Percentiles rank a stretch among this genome's conserved stretches.
Evolutionary conservation across 768 basidiomycete species (phyloP).

Genomic region (Lentinula edodes): DNA sequence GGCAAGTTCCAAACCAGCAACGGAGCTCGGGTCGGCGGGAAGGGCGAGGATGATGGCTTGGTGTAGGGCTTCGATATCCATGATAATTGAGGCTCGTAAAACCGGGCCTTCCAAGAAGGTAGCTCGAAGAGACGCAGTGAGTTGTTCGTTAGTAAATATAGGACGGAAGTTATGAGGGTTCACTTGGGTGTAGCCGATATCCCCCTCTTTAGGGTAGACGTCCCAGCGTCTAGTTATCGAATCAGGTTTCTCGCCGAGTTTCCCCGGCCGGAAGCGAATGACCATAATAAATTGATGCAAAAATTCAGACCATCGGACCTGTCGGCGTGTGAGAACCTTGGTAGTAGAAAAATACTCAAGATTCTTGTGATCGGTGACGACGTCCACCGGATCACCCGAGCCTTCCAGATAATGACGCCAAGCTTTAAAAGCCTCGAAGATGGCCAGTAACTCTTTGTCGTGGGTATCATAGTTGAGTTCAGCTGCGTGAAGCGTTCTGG

Average conservation of each 20-base stretch:
- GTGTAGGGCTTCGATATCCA: constrained; percentile 16
- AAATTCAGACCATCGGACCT: background rate
- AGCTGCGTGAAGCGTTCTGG: constrained; percentile 9
- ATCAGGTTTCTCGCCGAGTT: constrained; percentile 17
- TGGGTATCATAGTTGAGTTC: background rate
- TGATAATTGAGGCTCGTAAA: constrained; percentile 11
- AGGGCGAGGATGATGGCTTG: constrained; percentile 9
- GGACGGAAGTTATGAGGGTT: constrained; percentile 19
- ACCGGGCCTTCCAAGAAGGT: constrained; percentile 9
- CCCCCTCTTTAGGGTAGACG: constrained; percentile 21
- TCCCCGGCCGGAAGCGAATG: background rate
- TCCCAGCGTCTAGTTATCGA: constrained; percentile 20
- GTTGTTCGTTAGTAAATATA: constrained; percentile 17
- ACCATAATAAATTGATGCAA: background rate
- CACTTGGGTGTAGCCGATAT: constrained; percentile 16
- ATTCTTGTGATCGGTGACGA: background rate
- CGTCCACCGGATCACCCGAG: background rate
- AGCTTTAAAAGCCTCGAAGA: background rate
- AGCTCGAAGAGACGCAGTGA: constrained; percentile 13
- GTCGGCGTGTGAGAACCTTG: background rate
- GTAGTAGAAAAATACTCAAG: background rate
- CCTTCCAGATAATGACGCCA: background rate
- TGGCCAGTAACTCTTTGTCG: background rate
- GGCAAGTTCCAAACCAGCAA: too few relatives aligned
- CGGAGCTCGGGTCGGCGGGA: background rate